Evolutionary conservation across 352 stramenopile species (phyloP), one percentile per base, ranked within the genome.

Genomic region (Phytophthora megakarya): DNA sequence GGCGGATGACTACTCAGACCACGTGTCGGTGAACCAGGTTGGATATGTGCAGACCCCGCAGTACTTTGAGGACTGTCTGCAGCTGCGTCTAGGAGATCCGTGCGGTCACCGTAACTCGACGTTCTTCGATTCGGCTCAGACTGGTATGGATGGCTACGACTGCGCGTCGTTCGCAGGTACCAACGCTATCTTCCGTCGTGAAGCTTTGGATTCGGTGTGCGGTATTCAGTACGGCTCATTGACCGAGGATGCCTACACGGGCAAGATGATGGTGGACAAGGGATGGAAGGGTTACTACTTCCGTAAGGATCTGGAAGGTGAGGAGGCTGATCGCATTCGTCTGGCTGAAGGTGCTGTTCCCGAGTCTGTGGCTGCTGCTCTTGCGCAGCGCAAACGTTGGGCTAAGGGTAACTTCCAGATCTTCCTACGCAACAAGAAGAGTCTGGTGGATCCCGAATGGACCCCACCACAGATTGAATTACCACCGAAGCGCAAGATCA

Each of bases 201-300:
- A 89, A 11, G 83, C 83, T 25, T 55, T 92, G n/a, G 80, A 90
- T 54, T 88, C 79, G 15, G 75, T 92, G 15, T 89, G 67, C 18
- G 84, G 84, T 26, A 91, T 93, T 55, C 78, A 88, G 60, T 89
- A 88, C 49, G 84, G 84, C 10, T 88, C 78, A 26, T 57, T 93
- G 44, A 93, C 84, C 7, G 84, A 93, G 61, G 84, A 93, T 52
- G 79, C 79, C 2, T 90, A 88, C 62, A 90, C 81, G 30, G 81
- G 81, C 50, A 87, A 88, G 67, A 86, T 89, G 76, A 89, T 90
- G 81, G 81, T 90, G 50, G 79, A 89, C 66, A 90, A 89, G 78
- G 81, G 81, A 37, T 90, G 81, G 81, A 90, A 90, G 62, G 81
- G 73, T 2, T 68, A 85, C 28, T 90, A 90, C 69, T 90, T 90